Percentiles rank a stretch among this genome's conserved stretches.
These are phyloP conservation scores for Amylocystis lapponica DNA, from an alignment of 768 basidiomycete genomes.

Conservation along the genomic window DNA sequence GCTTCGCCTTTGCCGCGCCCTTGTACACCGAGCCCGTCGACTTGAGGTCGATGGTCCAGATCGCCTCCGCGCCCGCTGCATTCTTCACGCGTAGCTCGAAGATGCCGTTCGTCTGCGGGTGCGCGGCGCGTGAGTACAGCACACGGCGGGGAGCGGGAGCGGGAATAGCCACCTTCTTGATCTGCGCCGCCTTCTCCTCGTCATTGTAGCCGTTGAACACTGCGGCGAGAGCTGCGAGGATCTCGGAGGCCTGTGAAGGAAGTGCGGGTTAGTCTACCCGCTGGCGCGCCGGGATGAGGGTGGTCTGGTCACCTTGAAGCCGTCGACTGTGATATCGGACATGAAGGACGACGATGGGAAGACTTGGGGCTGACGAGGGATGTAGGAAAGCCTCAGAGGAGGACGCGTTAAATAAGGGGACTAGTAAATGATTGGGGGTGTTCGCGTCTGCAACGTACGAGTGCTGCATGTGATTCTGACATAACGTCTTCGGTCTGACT, in stretches of 20 bases:
- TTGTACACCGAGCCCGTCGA: constrained; percentile 72
- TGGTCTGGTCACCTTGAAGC: constrained; percentile 56
- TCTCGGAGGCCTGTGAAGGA: constrained; percentile 55
- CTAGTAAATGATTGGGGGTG: no score
- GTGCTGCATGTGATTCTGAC: no score
- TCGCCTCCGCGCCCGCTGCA: constrained; percentile 57
- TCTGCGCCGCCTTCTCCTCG: constrained; percentile 56
- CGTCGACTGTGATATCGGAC: constrained; percentile 67
- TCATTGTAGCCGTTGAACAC: constrained; percentile 52
- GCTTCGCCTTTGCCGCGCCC: constrained; percentile 63
- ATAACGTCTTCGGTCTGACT: no score
- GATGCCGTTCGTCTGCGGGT: constrained; percentile 73
- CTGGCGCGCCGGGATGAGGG: background rate
- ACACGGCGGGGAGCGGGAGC: background rate
- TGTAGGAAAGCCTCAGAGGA: no score
- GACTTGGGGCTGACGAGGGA: no score
- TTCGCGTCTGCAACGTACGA: no score
- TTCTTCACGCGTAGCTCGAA: constrained; percentile 84
- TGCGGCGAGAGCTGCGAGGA: constrained; percentile 46
- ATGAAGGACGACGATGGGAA: no score
- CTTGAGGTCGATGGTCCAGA: constrained; percentile 94
- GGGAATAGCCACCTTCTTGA: constrained; percentile 58
- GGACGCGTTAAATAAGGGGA: no score
- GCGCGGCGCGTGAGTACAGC: no score
- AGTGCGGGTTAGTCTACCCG: background rate